These are phyloP conservation scores for Aspergillus pseudoglaucus DNA, from an alignment of 2,329 filamentous ascomycete species.

Conservation along the genomic window DNA sequence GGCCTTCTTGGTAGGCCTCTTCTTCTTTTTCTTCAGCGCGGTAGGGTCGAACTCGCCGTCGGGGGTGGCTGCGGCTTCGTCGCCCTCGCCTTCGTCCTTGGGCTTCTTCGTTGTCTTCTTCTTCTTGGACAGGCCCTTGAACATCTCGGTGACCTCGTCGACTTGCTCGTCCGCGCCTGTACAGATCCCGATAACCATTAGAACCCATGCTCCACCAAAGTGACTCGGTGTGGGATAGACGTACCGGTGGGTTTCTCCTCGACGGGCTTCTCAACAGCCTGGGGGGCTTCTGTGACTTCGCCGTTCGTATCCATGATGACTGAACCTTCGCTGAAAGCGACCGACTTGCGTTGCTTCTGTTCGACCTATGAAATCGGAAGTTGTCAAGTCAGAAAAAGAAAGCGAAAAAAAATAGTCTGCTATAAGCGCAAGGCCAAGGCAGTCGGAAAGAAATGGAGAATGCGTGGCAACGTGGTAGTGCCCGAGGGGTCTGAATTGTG, in stretches of 20 bases:
- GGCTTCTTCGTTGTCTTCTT: constrained; percentile 59
- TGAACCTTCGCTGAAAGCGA: constrained; percentile 84
- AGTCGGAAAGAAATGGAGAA: constrained; percentile 1
- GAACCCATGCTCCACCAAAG: background rate
- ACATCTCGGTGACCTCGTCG: constrained; percentile 61
- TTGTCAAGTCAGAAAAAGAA: constrained; percentile 9
- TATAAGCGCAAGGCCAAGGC: constrained; percentile 1
- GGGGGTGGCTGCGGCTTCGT: constrained; percentile 44
- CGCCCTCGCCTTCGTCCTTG: constrained; percentile 50
- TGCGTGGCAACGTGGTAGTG: constrained; percentile 14
- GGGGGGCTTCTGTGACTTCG: constrained; percentile 65
- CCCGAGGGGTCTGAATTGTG: constrained; percentile 24
- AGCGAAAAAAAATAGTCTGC: constrained; percentile 4
- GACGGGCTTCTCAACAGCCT: constrained; percentile 59
- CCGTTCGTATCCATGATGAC: constrained; percentile 86
- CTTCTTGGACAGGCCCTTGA: constrained; percentile 67
- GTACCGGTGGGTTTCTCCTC: constrained; percentile 56
- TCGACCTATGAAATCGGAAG: constrained; percentile 34
- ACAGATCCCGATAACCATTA: background rate
- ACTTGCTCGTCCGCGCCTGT: constrained; percentile 49
- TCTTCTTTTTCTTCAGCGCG: constrained; percentile 81
- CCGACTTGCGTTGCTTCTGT: constrained; percentile 76
- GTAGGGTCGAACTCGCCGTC: constrained; percentile 59
- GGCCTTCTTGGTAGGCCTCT: constrained; percentile 56
- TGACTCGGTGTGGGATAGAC: constrained; percentile 47